Evolutionary conservation across 176 grass and related monocot species (phyloP).

Genomic region (Alopecurus myosuroides): DNA sequence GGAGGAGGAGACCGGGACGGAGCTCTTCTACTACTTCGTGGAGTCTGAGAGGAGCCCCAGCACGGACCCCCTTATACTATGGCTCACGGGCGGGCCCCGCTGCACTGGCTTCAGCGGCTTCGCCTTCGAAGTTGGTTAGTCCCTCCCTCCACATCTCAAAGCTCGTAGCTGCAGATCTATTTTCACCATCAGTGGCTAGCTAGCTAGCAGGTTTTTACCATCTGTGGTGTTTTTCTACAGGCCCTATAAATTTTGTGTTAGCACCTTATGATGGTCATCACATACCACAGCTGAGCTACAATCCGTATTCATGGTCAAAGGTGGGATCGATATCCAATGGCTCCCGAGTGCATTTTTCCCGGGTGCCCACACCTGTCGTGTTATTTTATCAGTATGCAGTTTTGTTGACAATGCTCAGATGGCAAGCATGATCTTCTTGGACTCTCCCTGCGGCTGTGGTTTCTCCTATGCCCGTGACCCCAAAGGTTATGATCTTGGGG

Average conservation of each 20-base stretch:
- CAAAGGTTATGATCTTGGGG: slow-evolving; percentile 44
- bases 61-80: slow-evolving; percentile 35
- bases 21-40: slow-evolving; percentile 74
- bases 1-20: slow-evolving; percentile 37
- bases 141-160: too few relatives aligned
- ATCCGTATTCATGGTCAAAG: slow-evolving; percentile 46
- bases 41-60: slow-evolving; percentile 46
- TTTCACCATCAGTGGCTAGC: too few relatives aligned
- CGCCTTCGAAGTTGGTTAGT: not conserved
- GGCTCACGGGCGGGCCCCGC: slow-evolving; percentile 41
- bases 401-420: not conserved
- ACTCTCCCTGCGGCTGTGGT: slow-evolving; percentile 55
- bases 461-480: slow-evolving; percentile 46
- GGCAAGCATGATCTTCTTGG: slow-evolving; percentile 58
- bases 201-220: too few relatives aligned
- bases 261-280: slow-evolving; percentile 1
- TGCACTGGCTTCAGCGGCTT: not conserved
- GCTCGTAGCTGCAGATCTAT: too few relatives aligned
- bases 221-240: too few relatives aligned
- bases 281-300: slow-evolving; percentile 26
- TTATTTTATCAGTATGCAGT: too few relatives aligned
- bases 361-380: too few relatives aligned
- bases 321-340: not conserved
- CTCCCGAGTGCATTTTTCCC: too few relatives aligned
- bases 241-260: slow-evolving; percentile 31